Evolutionary conservation across 352 stramenopile species (phyloP).

Genomic region (Thraustochytrium striatum): DNA sequence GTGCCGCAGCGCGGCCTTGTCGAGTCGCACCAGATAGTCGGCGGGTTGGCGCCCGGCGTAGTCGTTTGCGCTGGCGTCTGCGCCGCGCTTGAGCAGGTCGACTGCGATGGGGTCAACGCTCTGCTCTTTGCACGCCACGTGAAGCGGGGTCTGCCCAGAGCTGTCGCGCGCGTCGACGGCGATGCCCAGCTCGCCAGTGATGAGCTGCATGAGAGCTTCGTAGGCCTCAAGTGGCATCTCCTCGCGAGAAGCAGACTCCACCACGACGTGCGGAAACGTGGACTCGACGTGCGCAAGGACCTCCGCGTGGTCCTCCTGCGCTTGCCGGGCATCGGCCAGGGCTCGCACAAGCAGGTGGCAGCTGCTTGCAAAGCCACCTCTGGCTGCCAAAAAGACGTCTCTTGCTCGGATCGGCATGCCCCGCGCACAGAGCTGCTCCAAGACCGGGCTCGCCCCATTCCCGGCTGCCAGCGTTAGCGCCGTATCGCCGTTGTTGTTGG

Average conservation of each 20-base stretch:
- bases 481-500: not conserved
- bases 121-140: conserved; percentile 28
- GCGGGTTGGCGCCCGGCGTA: not conserved
- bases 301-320: not conserved
- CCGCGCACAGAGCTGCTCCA: not conserved
- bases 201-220: not conserved
- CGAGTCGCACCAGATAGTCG: not conserved
- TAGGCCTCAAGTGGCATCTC: not conserved
- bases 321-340: no score
- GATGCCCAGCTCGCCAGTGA: not conserved
- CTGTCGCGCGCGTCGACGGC: not conserved
- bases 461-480: not conserved
- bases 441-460: not conserved
- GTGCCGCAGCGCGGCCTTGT: not conserved
- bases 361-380: not conserved
- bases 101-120: conserved; percentile 21
- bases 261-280: not conserved
- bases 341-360: not conserved
- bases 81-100: not conserved
- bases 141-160: not conserved
- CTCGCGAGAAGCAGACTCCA: not conserved
- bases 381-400: not conserved
- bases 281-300: not conserved
- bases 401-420: not conserved
- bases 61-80: not conserved